Evolutionary conservation across 169 alveolate species (phyloP), one percentile per base, ranked within the genome.

Genomic region (Cryptosporidium canis): DNA sequence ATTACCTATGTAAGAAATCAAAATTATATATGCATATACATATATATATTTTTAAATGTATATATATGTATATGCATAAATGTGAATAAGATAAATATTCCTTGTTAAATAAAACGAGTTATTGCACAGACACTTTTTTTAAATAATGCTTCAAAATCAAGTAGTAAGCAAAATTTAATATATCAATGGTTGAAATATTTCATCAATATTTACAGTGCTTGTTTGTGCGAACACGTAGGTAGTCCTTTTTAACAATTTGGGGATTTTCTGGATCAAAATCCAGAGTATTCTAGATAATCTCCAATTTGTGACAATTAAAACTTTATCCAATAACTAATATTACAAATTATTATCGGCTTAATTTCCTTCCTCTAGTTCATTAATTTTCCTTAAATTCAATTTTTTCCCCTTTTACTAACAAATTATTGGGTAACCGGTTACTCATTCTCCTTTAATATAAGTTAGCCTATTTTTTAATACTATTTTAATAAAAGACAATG

Each of bases 371-470:
- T 35, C 68, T 61, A 18, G 68, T 61, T 61, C 45, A 39, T 29
- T 35, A 29, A 61, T 29, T 61, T 61, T 61, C 24, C 45, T 29
- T 61, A 61, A 61, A 61, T 4, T 58, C 33, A 11, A 6, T 16
- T 29, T 61, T 27, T 61, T 61, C 31, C 21, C 27, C n/a, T 61
- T 61, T 61, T 61, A 61, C 68, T 61, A 12, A 61, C 68, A 31
- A n/a, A 61, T 4, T 33, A 51, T 31, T 61, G 68, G 68, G 68
- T 61, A 61, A 61, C 68, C 68, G 45, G 68, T 61, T 61, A 61
- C 68, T 61, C 68, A 35, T 61, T 61, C 41, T 61, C 45, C 68
- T 31, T 61, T 61, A 31, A 29, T 35, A 29, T 35, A 61, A 61
- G n/a, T 61, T 61, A 18, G 47, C 33, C 12, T 51, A 51, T 51